These are phyloP conservation scores for Samsoniella hepiali DNA, from an alignment of 2,329 filamentous ascomycete species.

Conservation along the genomic window DNA sequence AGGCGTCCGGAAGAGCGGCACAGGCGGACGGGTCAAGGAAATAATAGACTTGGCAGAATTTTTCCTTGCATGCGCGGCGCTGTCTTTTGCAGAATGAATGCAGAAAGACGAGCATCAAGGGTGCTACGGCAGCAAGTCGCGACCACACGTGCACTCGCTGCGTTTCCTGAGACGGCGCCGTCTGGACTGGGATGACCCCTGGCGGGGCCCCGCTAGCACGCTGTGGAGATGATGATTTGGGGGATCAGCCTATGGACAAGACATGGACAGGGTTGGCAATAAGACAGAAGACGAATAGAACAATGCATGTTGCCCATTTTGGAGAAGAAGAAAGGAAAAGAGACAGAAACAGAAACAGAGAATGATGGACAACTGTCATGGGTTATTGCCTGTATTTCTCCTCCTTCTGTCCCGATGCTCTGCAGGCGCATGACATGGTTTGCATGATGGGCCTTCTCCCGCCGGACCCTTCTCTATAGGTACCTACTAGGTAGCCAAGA, in stretches of 20 bases:
- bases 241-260: constrained; percentile 2
- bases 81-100: background rate
- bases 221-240: background rate
- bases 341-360: background rate
- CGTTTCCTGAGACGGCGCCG: background rate
- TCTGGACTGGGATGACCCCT: background rate
- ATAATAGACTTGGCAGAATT: constrained; percentile 1
- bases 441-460: background rate
- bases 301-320: background rate
- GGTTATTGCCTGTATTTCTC: background rate
- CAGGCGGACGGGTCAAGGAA: background rate
- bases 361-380: background rate
- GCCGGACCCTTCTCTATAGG: background rate
- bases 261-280: background rate
- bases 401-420: background rate
- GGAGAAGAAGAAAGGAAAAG: background rate
- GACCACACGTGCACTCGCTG: background rate
- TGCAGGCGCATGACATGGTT: background rate
- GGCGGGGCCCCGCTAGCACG: background rate
- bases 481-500: background rate
- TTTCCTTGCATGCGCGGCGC: background rate
- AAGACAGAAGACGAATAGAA: background rate
- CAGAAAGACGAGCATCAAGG: background rate
- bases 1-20: constrained; percentile 14
- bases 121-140: background rate